These are phyloP conservation scores for Fraxinus americana DNA, from an alignment of 257 asterid species.

Conservation along the genomic window DNA sequence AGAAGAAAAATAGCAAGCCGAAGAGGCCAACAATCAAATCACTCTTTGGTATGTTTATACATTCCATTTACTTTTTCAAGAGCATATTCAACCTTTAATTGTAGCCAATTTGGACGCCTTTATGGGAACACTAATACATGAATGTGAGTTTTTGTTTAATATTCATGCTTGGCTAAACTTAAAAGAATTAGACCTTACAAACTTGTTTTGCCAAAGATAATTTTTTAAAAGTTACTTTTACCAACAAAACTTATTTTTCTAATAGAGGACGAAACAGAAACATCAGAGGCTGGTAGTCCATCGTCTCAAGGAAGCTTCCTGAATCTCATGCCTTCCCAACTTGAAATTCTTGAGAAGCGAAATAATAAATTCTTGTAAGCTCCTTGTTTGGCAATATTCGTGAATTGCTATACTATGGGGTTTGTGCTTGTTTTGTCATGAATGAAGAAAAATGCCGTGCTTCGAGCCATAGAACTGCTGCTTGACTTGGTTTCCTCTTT, in stretches of 20 bases:
- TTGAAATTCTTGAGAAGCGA: conserved; percentile 28
- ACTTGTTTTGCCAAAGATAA: background rate
- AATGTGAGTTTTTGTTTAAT: background rate
- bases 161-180: background rate
- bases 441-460: too few species aligned
- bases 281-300: conserved; percentile 38
- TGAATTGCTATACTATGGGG: background rate
- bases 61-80: background rate
- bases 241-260: background rate
- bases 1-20: conserved; percentile 49
- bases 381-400: background rate
- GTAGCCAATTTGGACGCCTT: background rate
- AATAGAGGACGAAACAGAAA: conserved; percentile 52
- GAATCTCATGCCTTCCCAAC: conserved; percentile 43
- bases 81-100: background rate
- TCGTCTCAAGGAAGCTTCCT: conserved; percentile 42
- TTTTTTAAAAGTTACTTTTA: background rate
- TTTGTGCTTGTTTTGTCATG: background rate
- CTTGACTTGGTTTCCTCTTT: background rate
- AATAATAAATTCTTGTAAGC: background rate
- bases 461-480: background rate
- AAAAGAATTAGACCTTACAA: background rate
- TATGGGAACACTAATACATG: background rate
- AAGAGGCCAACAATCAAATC: conserved; percentile 53
- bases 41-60: conserved; percentile 41